These are phyloP conservation scores for Leccinum insolens DNA, from an alignment of 1,284 basidiomycete species.

Conservation along the genomic window DNA sequence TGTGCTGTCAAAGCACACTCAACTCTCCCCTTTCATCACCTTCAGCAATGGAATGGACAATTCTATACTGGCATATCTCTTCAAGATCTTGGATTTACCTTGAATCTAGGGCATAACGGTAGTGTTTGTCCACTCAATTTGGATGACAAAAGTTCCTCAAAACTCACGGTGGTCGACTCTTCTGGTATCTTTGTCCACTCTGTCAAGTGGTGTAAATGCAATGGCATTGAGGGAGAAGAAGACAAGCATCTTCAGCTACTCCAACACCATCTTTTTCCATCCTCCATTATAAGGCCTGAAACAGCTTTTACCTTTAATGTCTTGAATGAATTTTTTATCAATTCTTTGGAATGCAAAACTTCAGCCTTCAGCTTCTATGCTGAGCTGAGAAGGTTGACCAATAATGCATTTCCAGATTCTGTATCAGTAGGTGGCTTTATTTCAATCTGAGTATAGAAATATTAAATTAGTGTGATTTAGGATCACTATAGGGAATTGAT, in stretches of 20 bases:
- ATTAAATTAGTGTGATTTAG: not conserved
- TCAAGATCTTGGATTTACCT: not conserved
- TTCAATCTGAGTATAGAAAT: not conserved
- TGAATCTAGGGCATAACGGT: conserved; percentile 8
- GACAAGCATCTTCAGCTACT: conserved; percentile 19
- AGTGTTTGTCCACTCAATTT: conserved; percentile 6
- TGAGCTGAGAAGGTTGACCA: conserved; percentile 25
- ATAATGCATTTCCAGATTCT: conserved; percentile 26
- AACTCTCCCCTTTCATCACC: conserved; percentile 5
- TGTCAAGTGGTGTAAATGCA: conserved; percentile 14
- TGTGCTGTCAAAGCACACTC: conserved; percentile 5
- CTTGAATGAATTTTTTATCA: conserved; percentile 31
- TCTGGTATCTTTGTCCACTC: conserved; percentile 14
- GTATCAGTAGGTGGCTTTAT: conserved; percentile 19
- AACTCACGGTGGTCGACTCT: conserved; percentile 10
- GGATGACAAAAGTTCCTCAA: not conserved
- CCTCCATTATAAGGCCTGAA: conserved; percentile 21
- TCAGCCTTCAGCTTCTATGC: conserved; percentile 32
- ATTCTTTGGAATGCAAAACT: conserved; percentile 31
- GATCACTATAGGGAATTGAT: not conserved
- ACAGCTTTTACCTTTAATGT: conserved; percentile 35
- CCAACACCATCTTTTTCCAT: conserved; percentile 26
- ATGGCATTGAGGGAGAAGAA: not conserved
- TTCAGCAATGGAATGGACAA: conserved; percentile 11
- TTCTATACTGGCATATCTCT: conserved; percentile 10